Base-by-base conservation (phyloP, 257 asterid species). In the Fraxinus excelsior region DNA sequence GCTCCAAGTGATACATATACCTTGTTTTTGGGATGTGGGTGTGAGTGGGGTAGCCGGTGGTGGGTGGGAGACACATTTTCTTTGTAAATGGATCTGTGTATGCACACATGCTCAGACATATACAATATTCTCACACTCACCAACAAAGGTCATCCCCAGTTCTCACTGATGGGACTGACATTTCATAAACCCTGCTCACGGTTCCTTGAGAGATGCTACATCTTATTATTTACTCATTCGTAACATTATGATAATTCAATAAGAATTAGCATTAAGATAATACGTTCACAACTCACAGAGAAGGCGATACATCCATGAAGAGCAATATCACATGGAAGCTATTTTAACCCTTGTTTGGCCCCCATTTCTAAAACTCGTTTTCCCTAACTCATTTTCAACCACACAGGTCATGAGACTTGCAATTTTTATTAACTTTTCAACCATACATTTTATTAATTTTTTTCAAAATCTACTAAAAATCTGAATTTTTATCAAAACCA, bases 321-420 rank as follows among this genome's bases (percentile, higher is more conserved):
- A 25, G 40, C 26, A 74, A 62, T 74, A 56, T 74, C 67, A 34
- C 34, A 58, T 16, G 35, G 26, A 60, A 49, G 72, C 68, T 53
- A 42, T 58, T 29, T 38, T 38, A 8, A 9, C 44, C 44, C 13
- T 0, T 8, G 44, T 38, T 38, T 38, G 44, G 44, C 12, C 44
- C 42, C 10, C 40, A 37, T 9, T 38, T 38, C 13, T 38, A 8
- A 9, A 38, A 38, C 10, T 37, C 40, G 1, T 1, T 37, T 37
- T 35, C 1, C 3, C 2, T 3, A 29, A 32, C 35, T 38, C 44
- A 38, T 1, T 8, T 38, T 37, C 2, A 37, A 1, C 10, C 42
- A 37, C 42, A 37, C 11, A 37, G 9, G 7, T 37, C 2, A 37
- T 7, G 42, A 0, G 42, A 37, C 2, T 2, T 11, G 7, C 42